phyloP scores from a whole-genome alignment of 2,329 filamentous ascomycete species.

The Aspergillus clavatus region DNA sequence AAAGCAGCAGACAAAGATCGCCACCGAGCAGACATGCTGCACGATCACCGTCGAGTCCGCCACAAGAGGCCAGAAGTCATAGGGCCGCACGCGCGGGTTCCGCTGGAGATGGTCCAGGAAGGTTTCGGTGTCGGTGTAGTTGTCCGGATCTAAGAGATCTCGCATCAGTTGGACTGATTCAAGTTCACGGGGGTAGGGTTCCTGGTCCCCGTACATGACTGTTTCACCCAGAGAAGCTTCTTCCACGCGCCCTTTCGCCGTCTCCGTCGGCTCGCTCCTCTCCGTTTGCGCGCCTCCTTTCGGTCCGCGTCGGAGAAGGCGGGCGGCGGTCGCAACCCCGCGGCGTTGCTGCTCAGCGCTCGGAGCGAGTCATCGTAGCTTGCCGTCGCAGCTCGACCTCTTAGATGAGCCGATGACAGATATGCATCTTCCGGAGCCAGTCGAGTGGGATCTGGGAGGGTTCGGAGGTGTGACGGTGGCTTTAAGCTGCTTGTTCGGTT shows the following conservation, averaged over 20 bases:
- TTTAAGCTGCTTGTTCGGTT: conserved; percentile 37
- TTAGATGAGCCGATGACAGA: conserved; percentile 57
- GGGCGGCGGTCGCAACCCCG: conserved; percentile 40
- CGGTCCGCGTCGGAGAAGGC: conserved; percentile 35
- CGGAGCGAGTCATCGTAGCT: conserved; percentile 35
- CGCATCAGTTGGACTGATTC: background rate
- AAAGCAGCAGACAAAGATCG: conserved; percentile 92
- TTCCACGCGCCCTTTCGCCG: conserved; percentile 76
- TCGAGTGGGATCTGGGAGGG: conserved; percentile 57
- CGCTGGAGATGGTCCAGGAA: conserved; percentile 94
- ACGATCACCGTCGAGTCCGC: conserved; percentile 94
- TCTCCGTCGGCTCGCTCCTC: conserved; percentile 61
- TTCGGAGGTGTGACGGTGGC: conserved; percentile 31
- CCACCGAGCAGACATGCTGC: conserved; percentile 91
- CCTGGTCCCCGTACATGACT: conserved; percentile 63
- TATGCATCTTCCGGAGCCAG: conserved; percentile 84
- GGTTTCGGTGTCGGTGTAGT: conserved; percentile 94
- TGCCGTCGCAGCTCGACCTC: conserved; percentile 40
- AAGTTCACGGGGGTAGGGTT: background rate
- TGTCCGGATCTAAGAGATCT: conserved; percentile 81
- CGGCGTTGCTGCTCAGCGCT: conserved; percentile 35
- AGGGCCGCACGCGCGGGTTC: conserved; percentile 87
- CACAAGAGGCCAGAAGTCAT: conserved; percentile 96
- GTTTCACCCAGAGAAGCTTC: conserved; percentile 97
- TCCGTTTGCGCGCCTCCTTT: conserved; percentile 46